phyloP scores from a whole-genome alignment of 805 yeast species.

The Candida golubevii region DNA sequence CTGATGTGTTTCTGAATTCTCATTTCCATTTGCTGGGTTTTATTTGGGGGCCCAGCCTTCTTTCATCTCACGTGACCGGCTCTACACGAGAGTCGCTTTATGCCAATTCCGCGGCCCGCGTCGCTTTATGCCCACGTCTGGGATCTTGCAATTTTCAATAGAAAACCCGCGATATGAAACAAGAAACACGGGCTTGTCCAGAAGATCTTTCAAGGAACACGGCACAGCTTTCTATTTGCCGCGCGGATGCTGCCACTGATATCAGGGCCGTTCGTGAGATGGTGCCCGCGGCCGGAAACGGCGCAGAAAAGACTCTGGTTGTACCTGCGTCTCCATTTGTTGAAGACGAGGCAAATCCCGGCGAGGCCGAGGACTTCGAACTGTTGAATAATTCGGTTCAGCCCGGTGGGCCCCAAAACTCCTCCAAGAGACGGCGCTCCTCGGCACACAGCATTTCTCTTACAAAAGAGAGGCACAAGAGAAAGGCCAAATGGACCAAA shows the following conservation, averaged over 20 bases:
- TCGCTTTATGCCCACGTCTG: no score
- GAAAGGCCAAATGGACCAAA: constrained; percentile 30
- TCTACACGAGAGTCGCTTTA: no score
- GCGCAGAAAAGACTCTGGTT: constrained; percentile 5
- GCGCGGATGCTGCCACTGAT: constrained; percentile 14
- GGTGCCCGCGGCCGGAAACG: constrained; percentile 5
- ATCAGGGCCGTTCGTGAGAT: constrained; percentile 7
- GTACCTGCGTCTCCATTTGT: constrained; percentile 22
- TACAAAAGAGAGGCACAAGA: constrained; percentile 24
- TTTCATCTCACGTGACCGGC: no score
- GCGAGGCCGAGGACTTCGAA: constrained; percentile 1
- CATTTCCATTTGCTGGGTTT: no score
- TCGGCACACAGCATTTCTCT: constrained; percentile 25
- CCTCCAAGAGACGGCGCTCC: constrained; percentile 37
- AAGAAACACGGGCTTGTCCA: background rate
- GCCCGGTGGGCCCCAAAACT: background rate
- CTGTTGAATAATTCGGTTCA: background rate
- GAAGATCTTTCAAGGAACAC: constrained; percentile 19
- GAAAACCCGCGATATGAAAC: no score
- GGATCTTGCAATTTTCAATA: no score
- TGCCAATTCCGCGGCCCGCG: no score
- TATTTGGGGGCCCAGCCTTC: no score
- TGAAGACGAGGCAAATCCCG: constrained; percentile 15
- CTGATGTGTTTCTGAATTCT: no score
- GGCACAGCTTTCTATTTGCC: constrained; percentile 27